Conservation (phyloP, 805 yeast genomes). For the Lachancea thermotolerans region DNA sequence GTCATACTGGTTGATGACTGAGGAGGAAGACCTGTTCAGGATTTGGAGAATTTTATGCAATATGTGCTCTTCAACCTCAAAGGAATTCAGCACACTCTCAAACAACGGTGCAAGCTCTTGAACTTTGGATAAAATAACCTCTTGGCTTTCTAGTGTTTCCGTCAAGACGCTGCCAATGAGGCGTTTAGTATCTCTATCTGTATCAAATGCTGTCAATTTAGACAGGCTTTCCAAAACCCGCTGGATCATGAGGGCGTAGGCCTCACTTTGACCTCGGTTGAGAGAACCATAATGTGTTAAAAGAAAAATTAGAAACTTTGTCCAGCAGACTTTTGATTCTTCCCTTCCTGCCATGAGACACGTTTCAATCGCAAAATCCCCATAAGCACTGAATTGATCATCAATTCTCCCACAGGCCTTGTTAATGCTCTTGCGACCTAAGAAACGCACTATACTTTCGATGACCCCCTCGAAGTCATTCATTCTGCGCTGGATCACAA, state of each 20-base stretch:
- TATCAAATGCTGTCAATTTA: conserved; percentile 10
- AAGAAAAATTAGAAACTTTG: conserved; percentile 18
- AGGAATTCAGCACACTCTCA: conserved; percentile 57
- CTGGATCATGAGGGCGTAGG: conserved; percentile 16
- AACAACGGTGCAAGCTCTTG: conserved; percentile 55
- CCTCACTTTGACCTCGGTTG: conserved; percentile 3
- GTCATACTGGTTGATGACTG: conserved; percentile 39
- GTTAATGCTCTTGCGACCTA: background rate
- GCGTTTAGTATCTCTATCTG: conserved; percentile 16
- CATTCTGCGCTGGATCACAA: conserved; percentile 15
- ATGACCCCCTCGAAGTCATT: conserved; percentile 15
- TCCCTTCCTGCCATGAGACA: conserved; percentile 1
- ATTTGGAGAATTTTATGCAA: conserved; percentile 45
- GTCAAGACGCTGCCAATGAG: conserved; percentile 53
- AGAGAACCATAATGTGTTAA: conserved; percentile 13
- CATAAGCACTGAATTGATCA: too few relatives aligned
- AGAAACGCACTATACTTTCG: conserved; percentile 14
- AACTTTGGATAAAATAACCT: conserved; percentile 42
- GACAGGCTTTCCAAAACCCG: conserved; percentile 20
- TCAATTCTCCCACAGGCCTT: too few relatives aligned
- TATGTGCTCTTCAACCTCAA: conserved; percentile 55
- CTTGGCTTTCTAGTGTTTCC: conserved; percentile 45
- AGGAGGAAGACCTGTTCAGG: conserved; percentile 49
- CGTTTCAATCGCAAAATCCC: conserved; percentile 10
- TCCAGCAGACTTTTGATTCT: conserved; percentile 18